These are phyloP conservation scores for Epichloe uncinata DNA, from an alignment of 2,329 filamentous ascomycete genomes.

Conservation along the genomic window DNA sequence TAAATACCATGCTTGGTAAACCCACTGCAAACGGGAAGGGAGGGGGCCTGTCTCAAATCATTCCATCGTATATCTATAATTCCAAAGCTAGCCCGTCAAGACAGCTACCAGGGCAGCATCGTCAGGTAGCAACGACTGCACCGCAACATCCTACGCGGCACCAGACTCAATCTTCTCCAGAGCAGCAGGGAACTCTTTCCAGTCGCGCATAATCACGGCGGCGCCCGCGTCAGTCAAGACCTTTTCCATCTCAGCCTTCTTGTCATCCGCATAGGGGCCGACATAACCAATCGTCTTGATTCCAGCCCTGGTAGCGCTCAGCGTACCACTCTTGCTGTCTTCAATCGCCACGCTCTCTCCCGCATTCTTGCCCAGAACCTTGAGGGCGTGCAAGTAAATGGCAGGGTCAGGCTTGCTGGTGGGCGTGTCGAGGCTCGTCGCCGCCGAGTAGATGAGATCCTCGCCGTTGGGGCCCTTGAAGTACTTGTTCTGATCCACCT, in stretches of 20 bases:
- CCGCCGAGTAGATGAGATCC: constrained; percentile 68
- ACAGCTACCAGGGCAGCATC: neutral
- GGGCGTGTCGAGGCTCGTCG: constrained; percentile 63
- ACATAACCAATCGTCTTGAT: constrained; percentile 79
- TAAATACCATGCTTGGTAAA: too few relatives aligned
- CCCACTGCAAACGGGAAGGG: too few relatives aligned
- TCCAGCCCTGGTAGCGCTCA: constrained; percentile 57
- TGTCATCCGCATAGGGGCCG: constrained; percentile 54
- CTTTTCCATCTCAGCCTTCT: constrained; percentile 52
- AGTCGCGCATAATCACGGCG: constrained; percentile 46
- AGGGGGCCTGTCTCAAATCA: too few relatives aligned
- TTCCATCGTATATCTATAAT: neutral
- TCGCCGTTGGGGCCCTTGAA: constrained; percentile 38
- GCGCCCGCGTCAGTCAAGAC: constrained; percentile 48
- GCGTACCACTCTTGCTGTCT: constrained; percentile 76
- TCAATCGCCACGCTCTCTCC: constrained; percentile 69
- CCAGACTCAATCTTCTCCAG: constrained; percentile 34
- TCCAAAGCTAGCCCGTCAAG: neutral
- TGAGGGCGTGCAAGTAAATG: constrained; percentile 68
- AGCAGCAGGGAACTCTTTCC: constrained; percentile 39
- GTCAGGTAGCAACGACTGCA: neutral
- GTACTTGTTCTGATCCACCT: constrained; percentile 67
- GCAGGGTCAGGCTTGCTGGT: constrained; percentile 85
- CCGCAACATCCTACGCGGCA: neutral
- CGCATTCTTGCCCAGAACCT: constrained; percentile 57